Percentiles rank a stretch among this genome's conserved stretches.
These are phyloP conservation scores for Stereum hirsutum DNA, from an alignment of 1,284 basidiomycete genomes.

Conservation along the genomic window DNA sequence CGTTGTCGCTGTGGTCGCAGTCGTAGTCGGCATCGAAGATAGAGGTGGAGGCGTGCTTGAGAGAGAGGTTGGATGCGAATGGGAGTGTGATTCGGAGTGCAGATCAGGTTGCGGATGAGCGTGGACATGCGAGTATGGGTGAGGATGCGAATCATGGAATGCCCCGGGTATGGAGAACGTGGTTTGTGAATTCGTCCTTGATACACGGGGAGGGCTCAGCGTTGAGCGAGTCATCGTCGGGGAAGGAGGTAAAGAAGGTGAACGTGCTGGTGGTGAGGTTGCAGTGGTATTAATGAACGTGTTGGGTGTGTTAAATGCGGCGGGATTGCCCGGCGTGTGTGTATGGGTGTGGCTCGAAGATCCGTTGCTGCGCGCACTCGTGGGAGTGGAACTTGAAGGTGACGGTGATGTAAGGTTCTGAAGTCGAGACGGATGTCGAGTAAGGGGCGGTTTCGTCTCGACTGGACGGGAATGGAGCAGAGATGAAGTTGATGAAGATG, in stretches of 20 bases:
- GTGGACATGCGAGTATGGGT: conserved; percentile 30
- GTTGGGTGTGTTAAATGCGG: not conserved
- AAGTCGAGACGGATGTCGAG: not conserved
- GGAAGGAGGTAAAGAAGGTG: conserved; percentile 22
- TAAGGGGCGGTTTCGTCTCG: not conserved
- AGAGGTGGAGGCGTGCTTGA: conserved; percentile 7
- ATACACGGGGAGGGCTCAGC: conserved; percentile 18
- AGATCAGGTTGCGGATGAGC: too few species aligned
- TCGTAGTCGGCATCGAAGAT: conserved; percentile 8
- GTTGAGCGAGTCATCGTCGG: conserved; percentile 19
- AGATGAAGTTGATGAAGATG: conserved; percentile 4
- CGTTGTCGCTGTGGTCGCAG: not conserved
- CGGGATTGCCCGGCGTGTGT: not conserved
- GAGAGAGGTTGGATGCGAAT: conserved; percentile 28
- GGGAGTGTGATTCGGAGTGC: too few species aligned
- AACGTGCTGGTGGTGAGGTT: conserved; percentile 11
- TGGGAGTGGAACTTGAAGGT: too few species aligned
- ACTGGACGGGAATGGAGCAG: not conserved
- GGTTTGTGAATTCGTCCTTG: conserved; percentile 26
- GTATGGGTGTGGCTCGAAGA: not conserved
- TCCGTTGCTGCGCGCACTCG: too few species aligned
- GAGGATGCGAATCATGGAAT: too few species aligned
- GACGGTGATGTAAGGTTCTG: not conserved
- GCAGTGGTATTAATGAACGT: not conserved
- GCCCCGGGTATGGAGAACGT: conserved; percentile 19